Evolutionary conservation across 2,329 filamentous ascomycete genomes (phyloP), one percentile per base, ranked within the genome.

Genomic region (Hypomyces perniciosus): DNA sequence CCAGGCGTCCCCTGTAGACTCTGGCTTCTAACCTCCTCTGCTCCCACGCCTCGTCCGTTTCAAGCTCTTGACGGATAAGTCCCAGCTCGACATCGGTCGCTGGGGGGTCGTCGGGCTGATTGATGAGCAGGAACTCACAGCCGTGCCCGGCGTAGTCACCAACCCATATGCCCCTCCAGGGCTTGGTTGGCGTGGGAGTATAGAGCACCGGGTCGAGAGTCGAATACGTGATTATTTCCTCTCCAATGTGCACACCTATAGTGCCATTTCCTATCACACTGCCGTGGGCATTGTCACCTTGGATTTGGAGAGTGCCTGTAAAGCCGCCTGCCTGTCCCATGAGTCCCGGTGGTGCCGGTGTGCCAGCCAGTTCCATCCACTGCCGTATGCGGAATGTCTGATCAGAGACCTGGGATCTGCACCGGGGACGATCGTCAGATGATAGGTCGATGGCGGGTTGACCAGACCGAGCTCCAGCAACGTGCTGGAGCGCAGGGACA

Each of bases 81-180:
- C 68, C 68, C 4, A 71, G 61, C 40, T 73, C 68, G 26, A 69
- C 65, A 49, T 74, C 65, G 1, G 70, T 65, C 3, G 59, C 61
- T 1, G 64, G 60, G 38, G 71, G 67, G 31, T 76, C 72, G 13
- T 78, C 74, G 0, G 83, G 83, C 62, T 99, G 93, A 58, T 90
- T 75, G 42, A 97, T 73, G 9, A 95, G 73, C 4, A 97, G 63
- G 50, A 96, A 96, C 66, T 97, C 92, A 65, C 86, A 91, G 1
- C 91, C 90, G 60, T 97, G 91, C 0, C 81, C 83, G 28, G 83
- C 86, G 62, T 96, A 96, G 65, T 96, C 91, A 1, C 91, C 91
- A 12, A 90, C 86, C 87, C 89, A 97, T 30, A 99, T 89, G 0
- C 92, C 92, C 56, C 90, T 83, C 74, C 85, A 96, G 0, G 90